Percentiles rank a stretch among this genome's conserved stretches.
phyloP scores from a whole-genome alignment of 495 filamentous ascomycete species.

The Pseudoneurospora amorphoporcata region DNA sequence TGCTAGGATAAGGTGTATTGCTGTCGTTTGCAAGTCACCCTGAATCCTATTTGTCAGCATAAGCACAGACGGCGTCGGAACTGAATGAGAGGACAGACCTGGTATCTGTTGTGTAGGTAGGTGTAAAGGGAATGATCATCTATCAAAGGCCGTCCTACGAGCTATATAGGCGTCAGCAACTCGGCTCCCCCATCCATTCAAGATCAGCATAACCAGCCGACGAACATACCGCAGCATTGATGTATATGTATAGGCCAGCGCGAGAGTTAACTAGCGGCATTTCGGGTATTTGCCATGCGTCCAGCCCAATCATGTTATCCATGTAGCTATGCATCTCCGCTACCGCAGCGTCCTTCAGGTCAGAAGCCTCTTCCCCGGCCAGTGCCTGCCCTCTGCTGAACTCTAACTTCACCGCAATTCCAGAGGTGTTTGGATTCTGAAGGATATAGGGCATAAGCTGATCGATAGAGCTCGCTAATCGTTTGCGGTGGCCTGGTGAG shows the following conservation, averaged over 20 bases:
- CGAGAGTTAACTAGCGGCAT: conserved; percentile 64
- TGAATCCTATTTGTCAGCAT: conserved; percentile 25
- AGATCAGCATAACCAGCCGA: not conserved
- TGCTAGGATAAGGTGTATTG: conserved; percentile 72
- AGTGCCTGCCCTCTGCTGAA: conserved; percentile 41
- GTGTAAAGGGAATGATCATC: conserved; percentile 70
- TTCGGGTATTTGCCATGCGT: conserved; percentile 51
- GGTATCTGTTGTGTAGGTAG: conserved; percentile 75
- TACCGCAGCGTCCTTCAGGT: conserved; percentile 32
- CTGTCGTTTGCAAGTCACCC: conserved; percentile 65
- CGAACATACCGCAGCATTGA: conserved; percentile 67
- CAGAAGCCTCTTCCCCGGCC: conserved; percentile 31
- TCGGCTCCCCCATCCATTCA: not conserved
- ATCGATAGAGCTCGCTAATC: conserved; percentile 38
- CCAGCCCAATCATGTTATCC: conserved; percentile 42
- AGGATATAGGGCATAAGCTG: conserved; percentile 43
- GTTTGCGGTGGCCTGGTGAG: conserved; percentile 30
- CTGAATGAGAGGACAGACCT: conserved; percentile 1
- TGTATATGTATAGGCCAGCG: conserved; percentile 84
- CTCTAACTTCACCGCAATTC: conserved; percentile 41
- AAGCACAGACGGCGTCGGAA: not conserved
- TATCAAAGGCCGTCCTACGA: conserved; percentile 69
- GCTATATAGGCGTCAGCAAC: conserved; percentile 41
- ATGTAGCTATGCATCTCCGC: conserved; percentile 42
- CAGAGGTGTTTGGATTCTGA: conserved; percentile 29